phyloP scores from a whole-genome alignment of 1,284 basidiomycete genomes.

The Moniliophthora roreri region DNA sequence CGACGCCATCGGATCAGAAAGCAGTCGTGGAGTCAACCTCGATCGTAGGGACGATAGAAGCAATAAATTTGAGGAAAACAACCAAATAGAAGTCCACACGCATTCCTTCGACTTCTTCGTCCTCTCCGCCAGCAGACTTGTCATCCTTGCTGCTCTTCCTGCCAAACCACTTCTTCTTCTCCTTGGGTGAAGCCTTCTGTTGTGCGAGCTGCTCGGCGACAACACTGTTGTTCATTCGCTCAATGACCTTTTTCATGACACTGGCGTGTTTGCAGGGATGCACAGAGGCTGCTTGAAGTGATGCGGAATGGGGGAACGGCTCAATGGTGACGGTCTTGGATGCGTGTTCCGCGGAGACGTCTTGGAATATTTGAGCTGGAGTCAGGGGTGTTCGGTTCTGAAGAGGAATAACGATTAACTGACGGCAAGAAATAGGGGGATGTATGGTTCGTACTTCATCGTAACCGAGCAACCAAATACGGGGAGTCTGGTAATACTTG shows the following conservation, averaged over 20 bases:
- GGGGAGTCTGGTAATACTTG: slow-evolving; percentile 97
- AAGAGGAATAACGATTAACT: background rate
- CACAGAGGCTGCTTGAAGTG: slow-evolving; percentile 86
- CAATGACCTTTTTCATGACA: slow-evolving; percentile 99
- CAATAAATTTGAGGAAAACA: slow-evolving; percentile 97
- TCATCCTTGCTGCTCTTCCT: slow-evolving; percentile 69
- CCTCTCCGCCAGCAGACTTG: slow-evolving; percentile 48
- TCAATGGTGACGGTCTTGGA: slow-evolving; percentile 99
- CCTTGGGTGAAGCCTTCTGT: slow-evolving; percentile 47
- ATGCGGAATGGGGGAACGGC: slow-evolving; percentile 89
- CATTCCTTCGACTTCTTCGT: slow-evolving; percentile 82
- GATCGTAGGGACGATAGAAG: slow-evolving; percentile 92
- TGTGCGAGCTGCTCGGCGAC: slow-evolving; percentile 74
- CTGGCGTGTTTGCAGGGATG: slow-evolving; percentile 99
- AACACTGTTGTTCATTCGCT: slow-evolving; percentile 92
- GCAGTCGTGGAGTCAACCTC: slow-evolving; percentile 91
- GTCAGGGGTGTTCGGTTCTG: slow-evolving; percentile 87
- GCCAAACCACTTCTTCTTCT: slow-evolving; percentile 85
- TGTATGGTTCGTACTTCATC: slow-evolving; percentile 68
- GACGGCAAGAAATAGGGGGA: background rate
- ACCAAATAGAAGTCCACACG: slow-evolving; percentile 94
- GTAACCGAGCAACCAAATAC: slow-evolving; percentile 94
- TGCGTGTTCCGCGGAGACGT: slow-evolving; percentile 96
- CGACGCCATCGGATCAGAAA: slow-evolving; percentile 45
- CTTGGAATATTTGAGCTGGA: slow-evolving; percentile 93